Base-by-base conservation (phyloP, 495 filamentous ascomycete species). In the Daldinia bambusicola region DNA sequence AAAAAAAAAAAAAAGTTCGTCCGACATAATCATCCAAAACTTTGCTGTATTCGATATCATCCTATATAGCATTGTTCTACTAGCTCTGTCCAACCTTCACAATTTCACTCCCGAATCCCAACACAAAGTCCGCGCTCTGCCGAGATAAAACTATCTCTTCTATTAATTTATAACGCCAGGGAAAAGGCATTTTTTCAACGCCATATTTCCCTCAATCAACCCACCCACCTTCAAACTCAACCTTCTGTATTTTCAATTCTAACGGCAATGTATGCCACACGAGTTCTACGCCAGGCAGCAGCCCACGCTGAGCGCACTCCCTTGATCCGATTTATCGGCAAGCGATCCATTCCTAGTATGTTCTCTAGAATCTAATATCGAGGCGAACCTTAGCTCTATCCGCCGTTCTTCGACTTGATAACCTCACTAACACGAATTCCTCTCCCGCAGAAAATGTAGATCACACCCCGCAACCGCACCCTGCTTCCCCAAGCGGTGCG, bases 321-420 rank as follows among this genome's bases (percentile, higher is more conserved):
- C 58, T 82, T 97, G 80, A 99, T 99, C 77, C 89, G 90, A 69
- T 99, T 99, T 84, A 70, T 98, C 51, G 95, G 95, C 77, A 95
- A 93, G 85, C 90, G 95, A 63, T 84, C 89, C 26, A 83, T 88
- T 69, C 95, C 94, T 72, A 80, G 95, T 97, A 86, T 55, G 91
- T 85, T 22, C 38, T 48, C n/a, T 45, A 30, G n/a, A 53, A 53
- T 14, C 22, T n/a, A 53, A 53, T 14, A 13, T 53, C 12, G 6
- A 32, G 43, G 31, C 10, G 22, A 53, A 14, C 13, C 26, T 9
- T 5, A 20, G 22, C 6, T 30, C 14, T 13, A 30, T 31, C 8
- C 22, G 9, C 68, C 20, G 52, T 14, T 16, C 66, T 31, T 16
- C 6, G 16, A 22, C n/a, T 22, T 5, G 6, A 16, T 26, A 32